phyloP scores from a whole-genome alignment of 2,329 filamentous ascomycete species.

The Thelonectria blattea region DNA sequence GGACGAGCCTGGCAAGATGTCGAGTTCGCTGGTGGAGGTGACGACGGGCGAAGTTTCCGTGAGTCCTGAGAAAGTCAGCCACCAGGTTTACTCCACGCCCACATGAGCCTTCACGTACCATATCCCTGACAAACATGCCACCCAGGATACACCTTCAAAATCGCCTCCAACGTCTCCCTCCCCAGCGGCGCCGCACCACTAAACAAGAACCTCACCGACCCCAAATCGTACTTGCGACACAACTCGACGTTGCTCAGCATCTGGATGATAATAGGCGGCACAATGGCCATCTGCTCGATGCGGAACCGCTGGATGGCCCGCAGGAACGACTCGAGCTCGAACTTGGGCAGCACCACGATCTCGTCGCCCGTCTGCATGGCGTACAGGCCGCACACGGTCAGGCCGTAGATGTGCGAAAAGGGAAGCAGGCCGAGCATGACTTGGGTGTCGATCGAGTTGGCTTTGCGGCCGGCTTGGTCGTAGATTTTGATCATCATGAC shows the following conservation, averaged over 20 bases:
- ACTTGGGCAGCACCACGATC: slow-evolving; percentile 75
- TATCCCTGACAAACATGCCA: slow-evolving; percentile 77
- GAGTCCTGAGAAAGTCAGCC: slow-evolving; percentile 54
- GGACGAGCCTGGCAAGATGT: slow-evolving; percentile 72
- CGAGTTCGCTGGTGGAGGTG: slow-evolving; percentile 59
- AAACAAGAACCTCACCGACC: slow-evolving; percentile 68
- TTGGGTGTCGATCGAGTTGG: slow-evolving; percentile 47
- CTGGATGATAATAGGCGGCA: slow-evolving; percentile 79
- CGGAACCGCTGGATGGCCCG: slow-evolving; percentile 70
- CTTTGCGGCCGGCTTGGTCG: slow-evolving; percentile 46
- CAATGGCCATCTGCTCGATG: slow-evolving; percentile 71
- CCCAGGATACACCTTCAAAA: slow-evolving; percentile 65
- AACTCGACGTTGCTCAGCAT: slow-evolving; percentile 68
- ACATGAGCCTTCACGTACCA: slow-evolving; percentile 50
- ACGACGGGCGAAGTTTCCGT: slow-evolving; percentile 78
- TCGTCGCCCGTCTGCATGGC: slow-evolving; percentile 75
- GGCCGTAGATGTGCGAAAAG: slow-evolving; percentile 81
- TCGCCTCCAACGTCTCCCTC: slow-evolving; percentile 67
- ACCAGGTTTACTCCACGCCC: not conserved
- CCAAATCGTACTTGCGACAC: slow-evolving; percentile 71
- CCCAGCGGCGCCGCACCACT: slow-evolving; percentile 79
- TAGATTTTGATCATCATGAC: slow-evolving; percentile 65
- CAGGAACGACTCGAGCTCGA: slow-evolving; percentile 72
- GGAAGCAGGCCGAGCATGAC: slow-evolving; percentile 73
- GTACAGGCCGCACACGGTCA: slow-evolving; percentile 60